A percentile compares a stretch with the other conserved stretches of the same genome.
phyloP scores from a whole-genome alignment of 805 yeast genomes.

The Lipomyces yamanashiensis region DNA sequence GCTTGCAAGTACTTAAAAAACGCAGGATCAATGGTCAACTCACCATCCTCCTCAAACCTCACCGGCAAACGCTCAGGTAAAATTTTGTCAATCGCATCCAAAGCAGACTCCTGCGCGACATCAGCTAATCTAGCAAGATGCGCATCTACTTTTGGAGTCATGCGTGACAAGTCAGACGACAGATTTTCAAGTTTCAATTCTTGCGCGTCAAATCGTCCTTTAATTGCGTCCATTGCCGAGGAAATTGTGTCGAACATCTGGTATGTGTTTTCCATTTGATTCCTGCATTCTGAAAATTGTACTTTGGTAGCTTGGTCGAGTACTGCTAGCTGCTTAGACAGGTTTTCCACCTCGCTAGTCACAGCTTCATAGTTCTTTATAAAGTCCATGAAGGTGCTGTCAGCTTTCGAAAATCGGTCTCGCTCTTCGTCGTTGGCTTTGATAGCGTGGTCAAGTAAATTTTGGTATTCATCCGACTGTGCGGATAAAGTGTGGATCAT shows the following conservation, averaged over 20 bases:
- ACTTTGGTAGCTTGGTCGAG: not conserved
- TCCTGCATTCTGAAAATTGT: not conserved
- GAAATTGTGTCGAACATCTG: not conserved
- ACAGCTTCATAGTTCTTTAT: slow-evolving; percentile 10
- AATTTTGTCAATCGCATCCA: slow-evolving; percentile 24
- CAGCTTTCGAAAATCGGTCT: slow-evolving; percentile 5
- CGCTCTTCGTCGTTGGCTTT: not conserved
- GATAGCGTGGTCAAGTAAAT: not conserved
- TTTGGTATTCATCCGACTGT: not conserved
- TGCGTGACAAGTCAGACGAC: not conserved
- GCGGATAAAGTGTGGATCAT: not conserved
- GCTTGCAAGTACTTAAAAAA: slow-evolving; percentile 28
- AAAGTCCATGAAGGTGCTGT: not conserved
- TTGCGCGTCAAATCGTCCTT: not conserved
- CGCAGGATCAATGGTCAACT: slow-evolving; percentile 25
- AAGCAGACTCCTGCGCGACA: slow-evolving; percentile 21
- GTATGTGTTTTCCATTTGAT: not conserved
- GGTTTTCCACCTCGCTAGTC: not conserved
- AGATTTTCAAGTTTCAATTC: not conserved
- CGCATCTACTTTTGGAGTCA: not conserved
- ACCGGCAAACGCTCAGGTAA: slow-evolving; percentile 30
- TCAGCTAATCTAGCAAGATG: slow-evolving; percentile 4
- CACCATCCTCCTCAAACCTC: slow-evolving; percentile 19
- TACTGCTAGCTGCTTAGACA: not conserved
- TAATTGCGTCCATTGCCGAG: not conserved